Percentiles rank a stretch among this genome's conserved stretches.
Conservation (phyloP, 345 rosid species). For the Erucastrum elatum region DNA sequence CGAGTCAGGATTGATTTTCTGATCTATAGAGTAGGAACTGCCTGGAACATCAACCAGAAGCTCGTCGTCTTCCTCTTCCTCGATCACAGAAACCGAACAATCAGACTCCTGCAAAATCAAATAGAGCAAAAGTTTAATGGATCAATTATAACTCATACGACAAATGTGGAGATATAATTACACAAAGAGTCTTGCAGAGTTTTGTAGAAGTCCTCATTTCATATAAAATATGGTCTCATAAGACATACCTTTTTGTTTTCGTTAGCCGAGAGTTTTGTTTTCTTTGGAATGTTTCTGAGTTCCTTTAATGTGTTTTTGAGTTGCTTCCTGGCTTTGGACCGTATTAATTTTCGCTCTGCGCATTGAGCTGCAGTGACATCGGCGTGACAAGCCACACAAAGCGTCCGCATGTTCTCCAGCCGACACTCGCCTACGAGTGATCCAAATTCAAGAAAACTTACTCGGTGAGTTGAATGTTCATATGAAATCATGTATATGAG, state of each 20-base stretch:
- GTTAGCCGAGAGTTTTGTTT: conserved; percentile 5
- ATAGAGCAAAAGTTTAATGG: not conserved
- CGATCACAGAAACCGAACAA: conserved; percentile 28
- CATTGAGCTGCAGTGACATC: conserved; percentile 76
- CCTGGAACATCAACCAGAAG: conserved; percentile 85
- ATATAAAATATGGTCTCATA: no score
- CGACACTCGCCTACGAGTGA: conserved; percentile 70
- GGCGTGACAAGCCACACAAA: conserved; percentile 85
- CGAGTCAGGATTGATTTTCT: conserved; percentile 9
- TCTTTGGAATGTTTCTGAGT: conserved; percentile 40
- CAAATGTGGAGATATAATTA: not conserved
- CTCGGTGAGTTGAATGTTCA: conserved; percentile 7
- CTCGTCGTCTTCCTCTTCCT: conserved; percentile 55
- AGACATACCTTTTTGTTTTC: conserved; percentile 22
- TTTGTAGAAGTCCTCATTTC: not conserved
- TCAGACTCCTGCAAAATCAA: conserved; percentile 44
- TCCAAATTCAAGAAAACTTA: conserved; percentile 12
- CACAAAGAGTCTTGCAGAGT: conserved; percentile 2
- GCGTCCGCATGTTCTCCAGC: conserved; percentile 93
- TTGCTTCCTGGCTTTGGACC: conserved; percentile 62
- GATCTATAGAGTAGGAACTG: conserved; percentile 62
- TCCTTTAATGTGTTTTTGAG: conserved; percentile 52
- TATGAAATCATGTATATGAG: not conserved
- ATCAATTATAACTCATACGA: not conserved
- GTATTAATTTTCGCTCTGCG: conserved; percentile 53